A percentile compares a stretch with the other conserved stretches of the same genome.
Conservation (phyloP, 805 yeast genomes). For the Blastobotrys mokoenaii region DNA sequence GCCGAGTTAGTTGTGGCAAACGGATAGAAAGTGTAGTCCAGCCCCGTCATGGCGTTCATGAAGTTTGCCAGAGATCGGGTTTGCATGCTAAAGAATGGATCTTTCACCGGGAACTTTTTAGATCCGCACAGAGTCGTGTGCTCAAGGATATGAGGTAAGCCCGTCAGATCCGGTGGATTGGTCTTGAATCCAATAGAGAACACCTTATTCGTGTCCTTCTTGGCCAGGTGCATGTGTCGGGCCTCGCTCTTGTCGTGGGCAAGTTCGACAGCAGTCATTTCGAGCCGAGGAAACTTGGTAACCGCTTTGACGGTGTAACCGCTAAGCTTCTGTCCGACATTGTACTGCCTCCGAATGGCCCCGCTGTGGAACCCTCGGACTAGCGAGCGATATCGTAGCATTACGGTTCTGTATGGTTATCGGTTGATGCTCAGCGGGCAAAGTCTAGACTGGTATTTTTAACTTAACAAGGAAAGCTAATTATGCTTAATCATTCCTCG, state of each 20-base stretch:
- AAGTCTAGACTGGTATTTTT: too few species aligned
- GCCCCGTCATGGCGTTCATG: conserved; percentile 99
- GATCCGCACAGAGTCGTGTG: conserved; percentile 97
- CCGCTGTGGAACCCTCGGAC: not conserved
- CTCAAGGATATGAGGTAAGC: conserved; percentile 92
- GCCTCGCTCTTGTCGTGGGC: conserved; percentile 64
- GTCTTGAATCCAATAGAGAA: conserved; percentile 88
- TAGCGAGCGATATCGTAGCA: not conserved
- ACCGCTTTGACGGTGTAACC: conserved; percentile 64
- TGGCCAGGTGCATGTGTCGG: conserved; percentile 75
- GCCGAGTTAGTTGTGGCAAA: conserved; percentile 85
- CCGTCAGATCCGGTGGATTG: conserved; percentile 89
- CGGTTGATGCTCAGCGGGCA: not conserved
- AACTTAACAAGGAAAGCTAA: too few species aligned
- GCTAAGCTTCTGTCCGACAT: conserved; percentile 15
- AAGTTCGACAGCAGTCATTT: conserved; percentile 68
- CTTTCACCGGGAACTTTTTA: conserved; percentile 82
- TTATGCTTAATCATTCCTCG: too few species aligned
- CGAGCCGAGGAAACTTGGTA: conserved; percentile 69
- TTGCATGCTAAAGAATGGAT: conserved; percentile 96
- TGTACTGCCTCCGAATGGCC: not conserved
- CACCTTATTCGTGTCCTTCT: conserved; percentile 78
- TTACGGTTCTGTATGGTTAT: not conserved
- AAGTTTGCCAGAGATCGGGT: conserved; percentile 90
- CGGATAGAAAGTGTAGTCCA: conserved; percentile 91